phyloP scores from a whole-genome alignment of 768 basidiomycete species.

The Gymnopilus dilepis region DNA sequence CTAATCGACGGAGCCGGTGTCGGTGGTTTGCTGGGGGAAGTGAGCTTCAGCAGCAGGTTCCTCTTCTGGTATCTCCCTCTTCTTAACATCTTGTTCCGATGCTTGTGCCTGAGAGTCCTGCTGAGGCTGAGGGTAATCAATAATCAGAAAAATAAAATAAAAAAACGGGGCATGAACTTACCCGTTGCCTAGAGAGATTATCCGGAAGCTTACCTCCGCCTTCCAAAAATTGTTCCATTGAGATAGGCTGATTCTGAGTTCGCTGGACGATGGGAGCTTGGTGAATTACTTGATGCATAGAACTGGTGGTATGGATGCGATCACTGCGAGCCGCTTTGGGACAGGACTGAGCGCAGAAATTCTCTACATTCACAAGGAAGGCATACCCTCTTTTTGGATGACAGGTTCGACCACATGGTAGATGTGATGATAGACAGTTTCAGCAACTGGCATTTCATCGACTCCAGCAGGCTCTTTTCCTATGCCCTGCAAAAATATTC shows the following conservation, averaged over 20 bases:
- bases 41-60: no score
- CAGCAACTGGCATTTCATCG: slow-evolving; percentile 37
- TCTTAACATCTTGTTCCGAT: no score
- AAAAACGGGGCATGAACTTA: neutral
- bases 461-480: slow-evolving; percentile 35
- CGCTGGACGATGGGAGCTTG: slow-evolving; percentile 44
- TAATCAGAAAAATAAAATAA: no score
- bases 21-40: no score
- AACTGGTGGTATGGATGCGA: slow-evolving; percentile 39
- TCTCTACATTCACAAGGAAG: neutral
- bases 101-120: no score
- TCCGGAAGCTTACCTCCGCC: slow-evolving; percentile 26
- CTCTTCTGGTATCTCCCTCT: no score
- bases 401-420: slow-evolving; percentile 45
- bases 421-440: slow-evolving; percentile 40
- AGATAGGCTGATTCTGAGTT: slow-evolving; percentile 37
- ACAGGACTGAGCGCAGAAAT: neutral
- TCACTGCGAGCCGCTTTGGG: slow-evolving; percentile 35
- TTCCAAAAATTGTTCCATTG: slow-evolving; percentile 38
- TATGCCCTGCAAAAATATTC: neutral
- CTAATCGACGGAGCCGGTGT: no score
- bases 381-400: slow-evolving; percentile 44
- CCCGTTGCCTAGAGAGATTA: neutral
- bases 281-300: slow-evolving; percentile 40
- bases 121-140: no score